Percentiles rank a stretch among this genome's conserved stretches.
Conservation (phyloP, 1,139 yeast genomes). For the Sugiyamaella xylanicola region DNA sequence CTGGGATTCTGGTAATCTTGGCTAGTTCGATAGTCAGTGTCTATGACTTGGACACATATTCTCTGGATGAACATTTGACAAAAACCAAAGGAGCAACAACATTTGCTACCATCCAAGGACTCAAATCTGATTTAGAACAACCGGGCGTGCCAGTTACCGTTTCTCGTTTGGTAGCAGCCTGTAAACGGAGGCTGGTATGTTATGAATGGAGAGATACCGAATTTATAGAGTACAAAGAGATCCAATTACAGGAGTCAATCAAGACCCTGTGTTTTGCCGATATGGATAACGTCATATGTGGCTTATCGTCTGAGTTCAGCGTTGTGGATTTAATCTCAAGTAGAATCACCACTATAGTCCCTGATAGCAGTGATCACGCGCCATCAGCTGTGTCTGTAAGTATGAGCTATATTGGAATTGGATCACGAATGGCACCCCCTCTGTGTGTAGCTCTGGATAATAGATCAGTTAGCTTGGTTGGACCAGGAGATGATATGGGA, state of each 20-base stretch:
- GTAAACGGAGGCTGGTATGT: slow-evolving; percentile 41
- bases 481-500: not conserved
- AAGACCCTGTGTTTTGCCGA: slow-evolving; percentile 41
- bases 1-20: slow-evolving; percentile 43
- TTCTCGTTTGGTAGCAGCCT: slow-evolving; percentile 44
- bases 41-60: slow-evolving; percentile 40
- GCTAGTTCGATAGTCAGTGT: slow-evolving; percentile 42
- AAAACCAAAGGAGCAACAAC: slow-evolving; percentile 44
- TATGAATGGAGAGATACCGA: slow-evolving; percentile 46
- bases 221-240: slow-evolving; percentile 38
- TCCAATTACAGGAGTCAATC: slow-evolving; percentile 43
- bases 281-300: slow-evolving; percentile 42
- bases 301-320: slow-evolving; percentile 34
- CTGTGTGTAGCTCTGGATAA: slow-evolving; percentile 25
- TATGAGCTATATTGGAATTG: slow-evolving; percentile 33
- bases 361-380: slow-evolving; percentile 19
- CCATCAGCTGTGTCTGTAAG: slow-evolving; percentile 27
- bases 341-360: slow-evolving; percentile 6
- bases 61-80: slow-evolving; percentile 40
- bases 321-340: slow-evolving; percentile 16
- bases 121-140: slow-evolving; percentile 17
- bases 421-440: slow-evolving; percentile 28
- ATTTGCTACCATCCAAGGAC: slow-evolving; percentile 38
- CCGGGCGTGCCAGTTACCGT: slow-evolving; percentile 27
- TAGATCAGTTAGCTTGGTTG: not conserved